Conservation (phyloP, 306 rosid genomes). For the Benincasa hispida region DNA sequence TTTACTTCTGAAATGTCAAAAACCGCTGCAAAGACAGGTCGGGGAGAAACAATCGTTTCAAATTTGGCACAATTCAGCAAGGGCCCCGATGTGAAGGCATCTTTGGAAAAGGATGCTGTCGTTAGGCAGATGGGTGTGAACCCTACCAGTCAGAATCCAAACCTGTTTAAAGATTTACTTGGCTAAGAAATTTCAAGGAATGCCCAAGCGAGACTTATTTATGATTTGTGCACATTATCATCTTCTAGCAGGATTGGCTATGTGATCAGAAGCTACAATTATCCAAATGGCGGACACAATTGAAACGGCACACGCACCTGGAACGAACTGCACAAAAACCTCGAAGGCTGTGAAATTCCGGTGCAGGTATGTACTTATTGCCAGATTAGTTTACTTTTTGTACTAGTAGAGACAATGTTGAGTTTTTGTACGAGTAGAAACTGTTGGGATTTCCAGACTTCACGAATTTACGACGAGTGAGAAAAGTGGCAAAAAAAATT, state of each 20-base stretch:
- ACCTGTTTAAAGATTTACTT: conserved; percentile 60
- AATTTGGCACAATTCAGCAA: conserved; percentile 29
- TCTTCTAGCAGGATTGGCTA: conserved; percentile 14
- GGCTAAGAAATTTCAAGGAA: conserved; percentile 23
- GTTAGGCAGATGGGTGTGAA: conserved; percentile 90
- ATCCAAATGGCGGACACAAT: not conserved
- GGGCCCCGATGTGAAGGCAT: conserved; percentile 37
- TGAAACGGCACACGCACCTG: not conserved
- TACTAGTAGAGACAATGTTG: conserved; percentile 6
- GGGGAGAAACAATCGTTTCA: conserved; percentile 20
- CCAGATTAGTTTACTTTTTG: conserved; percentile 2
- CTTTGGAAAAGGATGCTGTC: conserved; percentile 63
- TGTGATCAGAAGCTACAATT: not conserved
- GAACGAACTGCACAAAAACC: not conserved
- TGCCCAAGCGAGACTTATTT: not conserved
- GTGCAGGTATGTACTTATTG: conserved; percentile 8
- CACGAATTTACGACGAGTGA: not conserved
- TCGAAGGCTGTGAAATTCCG: not conserved
- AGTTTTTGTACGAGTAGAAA: conserved; percentile 1
- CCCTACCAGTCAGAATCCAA: conserved; percentile 68
- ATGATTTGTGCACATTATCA: conserved; percentile 1
- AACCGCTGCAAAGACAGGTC: conserved; percentile 7
- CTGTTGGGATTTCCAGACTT: not conserved
- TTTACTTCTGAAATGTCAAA: conserved; percentile 32
- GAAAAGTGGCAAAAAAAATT: not conserved